A percentile compares a stretch with the other conserved stretches of the same genome.
Conservation (phyloP, 2,329 filamentous ascomycete species). For the Botrytis sinoallii region DNA sequence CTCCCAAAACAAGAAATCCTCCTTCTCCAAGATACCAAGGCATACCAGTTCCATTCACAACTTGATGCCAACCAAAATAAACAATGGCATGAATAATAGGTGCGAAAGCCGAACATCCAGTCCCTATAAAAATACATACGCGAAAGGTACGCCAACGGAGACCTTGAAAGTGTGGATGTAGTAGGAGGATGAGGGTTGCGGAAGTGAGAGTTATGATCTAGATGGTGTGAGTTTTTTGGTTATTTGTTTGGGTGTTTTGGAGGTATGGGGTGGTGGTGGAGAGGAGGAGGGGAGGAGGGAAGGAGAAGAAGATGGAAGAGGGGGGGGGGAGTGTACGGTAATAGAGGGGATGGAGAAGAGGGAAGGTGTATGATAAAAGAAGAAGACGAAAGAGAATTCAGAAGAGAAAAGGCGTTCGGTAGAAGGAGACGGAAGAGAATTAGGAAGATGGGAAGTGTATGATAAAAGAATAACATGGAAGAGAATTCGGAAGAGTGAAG, state of each 20-base stretch:
- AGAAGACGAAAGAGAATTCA: no score
- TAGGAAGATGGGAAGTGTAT: no score
- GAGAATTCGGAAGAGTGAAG: no score
- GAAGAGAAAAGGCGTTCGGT: no score
- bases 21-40: constrained; percentile 27
- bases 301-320: no score
- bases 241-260: rapidly evolving
- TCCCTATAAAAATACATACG: constrained; percentile 8
- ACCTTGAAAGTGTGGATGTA: constrained; percentile 16
- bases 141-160: constrained; percentile 11
- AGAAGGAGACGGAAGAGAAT: no score
- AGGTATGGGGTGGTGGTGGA: background rate
- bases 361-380: no score
- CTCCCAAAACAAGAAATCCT: constrained; percentile 20
- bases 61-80: constrained; percentile 15
- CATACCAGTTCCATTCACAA: constrained; percentile 21
- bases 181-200: background rate
- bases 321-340: no score
- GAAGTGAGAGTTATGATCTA: constrained; percentile 6
- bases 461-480: background rate
- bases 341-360: no score
- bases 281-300: background rate
- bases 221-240: background rate
- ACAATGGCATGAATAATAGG: constrained; percentile 17
- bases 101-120: constrained; percentile 1